Evolutionary conservation across 2,329 filamentous ascomycete genomes (phyloP).

Genomic region (Diaporthe amygdali): DNA sequence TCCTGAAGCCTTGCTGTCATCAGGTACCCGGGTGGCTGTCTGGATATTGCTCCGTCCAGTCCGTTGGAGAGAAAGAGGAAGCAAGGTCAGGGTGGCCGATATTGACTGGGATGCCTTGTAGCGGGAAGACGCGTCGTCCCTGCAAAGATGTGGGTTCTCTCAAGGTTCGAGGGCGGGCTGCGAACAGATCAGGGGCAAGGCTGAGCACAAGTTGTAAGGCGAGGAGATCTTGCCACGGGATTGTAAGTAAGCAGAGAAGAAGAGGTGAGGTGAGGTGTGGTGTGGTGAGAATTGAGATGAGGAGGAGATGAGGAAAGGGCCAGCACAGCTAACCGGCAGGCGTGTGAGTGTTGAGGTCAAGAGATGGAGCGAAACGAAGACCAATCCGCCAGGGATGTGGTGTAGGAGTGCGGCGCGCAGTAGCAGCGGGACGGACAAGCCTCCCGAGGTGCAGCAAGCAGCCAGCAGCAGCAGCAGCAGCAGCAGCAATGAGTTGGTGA

Average conservation of each 20-base stretch:
- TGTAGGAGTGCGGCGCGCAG: neutral
- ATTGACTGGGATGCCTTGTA: neutral
- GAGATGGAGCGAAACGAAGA: neutral
- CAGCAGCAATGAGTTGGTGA: neutral
- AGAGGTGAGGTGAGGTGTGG: neutral
- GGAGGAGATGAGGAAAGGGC: neutral
- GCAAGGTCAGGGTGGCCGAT: neutral
- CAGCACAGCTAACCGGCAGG: neutral
- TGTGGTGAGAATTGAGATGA: neutral
- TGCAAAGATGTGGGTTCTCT: neutral
- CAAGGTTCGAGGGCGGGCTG: neutral
- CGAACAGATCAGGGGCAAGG: too few relatives aligned
- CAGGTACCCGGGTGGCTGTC: constrained; percentile 2
- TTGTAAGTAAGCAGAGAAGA: too few relatives aligned
- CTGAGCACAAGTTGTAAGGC: too few relatives aligned
- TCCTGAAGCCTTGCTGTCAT: neutral
- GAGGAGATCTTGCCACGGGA: too few relatives aligned
- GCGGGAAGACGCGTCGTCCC: constrained; percentile 8
- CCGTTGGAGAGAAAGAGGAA: neutral
- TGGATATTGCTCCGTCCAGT: neutral
- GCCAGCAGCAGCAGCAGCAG: neutral
- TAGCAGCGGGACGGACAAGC: neutral
- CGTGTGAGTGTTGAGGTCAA: neutral
- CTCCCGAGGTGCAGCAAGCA: constrained; percentile 1
- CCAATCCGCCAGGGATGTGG: constrained; percentile 5